Evolutionary conservation across 208 protist genomes (phyloP), one percentile per base, ranked within the genome.

Genomic region (Porcisia hertigi): DNA sequence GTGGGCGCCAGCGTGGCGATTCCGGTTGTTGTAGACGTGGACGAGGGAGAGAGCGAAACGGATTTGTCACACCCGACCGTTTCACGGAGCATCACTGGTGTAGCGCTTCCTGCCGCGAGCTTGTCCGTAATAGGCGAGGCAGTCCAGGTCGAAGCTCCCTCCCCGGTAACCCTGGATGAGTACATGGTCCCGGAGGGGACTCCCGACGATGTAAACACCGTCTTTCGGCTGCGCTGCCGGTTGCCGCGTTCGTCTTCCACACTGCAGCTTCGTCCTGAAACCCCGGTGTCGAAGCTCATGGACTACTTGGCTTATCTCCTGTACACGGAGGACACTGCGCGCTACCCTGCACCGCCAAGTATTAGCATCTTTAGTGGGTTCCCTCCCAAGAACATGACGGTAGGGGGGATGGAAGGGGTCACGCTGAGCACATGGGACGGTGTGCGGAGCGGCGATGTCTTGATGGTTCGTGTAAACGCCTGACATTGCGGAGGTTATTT

Each of bases 241-340:
- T 73, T 94, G 62, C 87, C 92, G 52, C 82, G 78, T 52, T 76
- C 74, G 52, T 75, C 81, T 30, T 41, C 84, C 14, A 89, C 89
- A 39, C 69, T 96, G 66, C 72, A 80, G 64, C 83, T 94, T 45
- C 80, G 81, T 23, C 84, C 84, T 16, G 83, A 90, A 18, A 94
- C 86, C 1, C 89, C 92, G 20, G 86, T 88, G 8, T 25, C 81
- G 52, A 69, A 79, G 45, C 73, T 96, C 20, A 71, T 90, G 0
- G 62, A 87, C 2, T 94, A 93, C 71, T 59, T 96, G 5, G 86
- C 92, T 20, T 93, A 89, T 63, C 41, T 80, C n/a, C 71, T 90
- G 49, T 87, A 91, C 70, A 64, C 52, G 2, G 84, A 85, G 41
- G 81, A 92, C 14, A 80, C 76, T 25, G 63, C 65, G n/a, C 80